Base-by-base conservation (phyloP, 768 basidiomycete species). In the Podaxis sp. region DNA sequence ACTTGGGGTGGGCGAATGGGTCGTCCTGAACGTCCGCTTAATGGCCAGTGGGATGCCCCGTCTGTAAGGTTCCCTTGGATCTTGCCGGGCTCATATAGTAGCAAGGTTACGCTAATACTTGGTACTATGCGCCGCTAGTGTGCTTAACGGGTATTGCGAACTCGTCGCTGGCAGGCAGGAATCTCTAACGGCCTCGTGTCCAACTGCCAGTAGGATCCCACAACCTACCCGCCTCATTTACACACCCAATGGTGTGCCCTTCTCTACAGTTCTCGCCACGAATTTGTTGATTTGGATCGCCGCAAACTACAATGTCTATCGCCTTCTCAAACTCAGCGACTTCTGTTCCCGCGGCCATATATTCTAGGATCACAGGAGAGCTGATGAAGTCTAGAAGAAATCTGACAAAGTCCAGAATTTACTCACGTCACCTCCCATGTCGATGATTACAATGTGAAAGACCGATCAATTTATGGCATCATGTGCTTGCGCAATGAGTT, bases 381-480 rank as follows among this genome's bases (percentile, higher is more conserved):
- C 33, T 9, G 33, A 33, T 33, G 33, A 33, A 33, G n/a, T 19
- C 15, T 46, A 17, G 43, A 8, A 46, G 43, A 33, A 33, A 19
- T 46, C 19, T 19, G 22, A 40, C n/a, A 55, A 13, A 24, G 11
- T 47, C 38, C 22, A 24, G 13, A 29, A 55, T 9, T 22, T 13
- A 9, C 11, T 37, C 55, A 25, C 22, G 17, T 55, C 33, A 37
- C 15, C 55, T 25, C 22, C 41, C 22, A 27, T 17, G 24, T 12
- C 15, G 25, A 29, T 12, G 12, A 4, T 9, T 46, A 8, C 15
- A 25, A 57, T 41, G 36, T 51, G 58, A 59, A 59, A 15, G 17
- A 33, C 49, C 49, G 49, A 59, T 59, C 58, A 37, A 22, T 51
- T 59, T 37, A 17, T 59, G 58, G 49, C 22, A 59, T 38, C 22